A percentile compares a stretch with the other conserved stretches of the same genome.
phyloP scores from a whole-genome alignment of 768 basidiomycete genomes.

The Pisolithus albus region DNA sequence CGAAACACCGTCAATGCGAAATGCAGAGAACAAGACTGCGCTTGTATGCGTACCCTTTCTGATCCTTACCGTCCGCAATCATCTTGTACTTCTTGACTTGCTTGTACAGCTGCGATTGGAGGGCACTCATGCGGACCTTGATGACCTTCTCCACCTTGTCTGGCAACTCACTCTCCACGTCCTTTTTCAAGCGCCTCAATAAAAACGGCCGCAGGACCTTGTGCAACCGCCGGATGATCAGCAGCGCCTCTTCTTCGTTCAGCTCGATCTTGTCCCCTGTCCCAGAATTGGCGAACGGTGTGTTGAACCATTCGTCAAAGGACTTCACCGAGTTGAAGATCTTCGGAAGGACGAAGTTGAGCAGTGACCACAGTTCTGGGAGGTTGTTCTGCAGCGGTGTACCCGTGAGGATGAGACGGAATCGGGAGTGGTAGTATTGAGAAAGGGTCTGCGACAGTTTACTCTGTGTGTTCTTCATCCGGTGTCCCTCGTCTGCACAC shows the following conservation, averaged over 20 bases:
- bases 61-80: slow-evolving; percentile 77
- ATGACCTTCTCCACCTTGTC: slow-evolving; percentile 98
- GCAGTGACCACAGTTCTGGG: slow-evolving; percentile 89
- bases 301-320: slow-evolving; percentile 99
- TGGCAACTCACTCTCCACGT: slow-evolving; percentile 91
- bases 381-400: slow-evolving; percentile 97
- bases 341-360: slow-evolving; percentile 92
- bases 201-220: slow-evolving; percentile 96
- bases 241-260: slow-evolving; percentile 98
- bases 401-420: slow-evolving; percentile 90
- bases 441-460: slow-evolving; percentile 88
- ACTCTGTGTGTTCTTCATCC: slow-evolving; percentile 94
- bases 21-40: neutral
- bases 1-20: neutral
- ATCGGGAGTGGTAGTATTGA: slow-evolving; percentile 87
- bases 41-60: slow-evolving; percentile 54
- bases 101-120: slow-evolving; percentile 90
- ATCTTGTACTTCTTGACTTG: slow-evolving; percentile 99
- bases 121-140: slow-evolving; percentile 88
- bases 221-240: slow-evolving; percentile 93
- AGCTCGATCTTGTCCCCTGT: slow-evolving; percentile 96
- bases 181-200: slow-evolving; percentile 87
- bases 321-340: slow-evolving; percentile 99
- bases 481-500: slow-evolving; percentile 80
- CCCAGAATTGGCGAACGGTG: slow-evolving; percentile 97